Evolutionary conservation across 106 monocot species (phyloP), one percentile per base, ranked within the genome.

Genomic region (Acanthochlamys bracteata): DNA sequence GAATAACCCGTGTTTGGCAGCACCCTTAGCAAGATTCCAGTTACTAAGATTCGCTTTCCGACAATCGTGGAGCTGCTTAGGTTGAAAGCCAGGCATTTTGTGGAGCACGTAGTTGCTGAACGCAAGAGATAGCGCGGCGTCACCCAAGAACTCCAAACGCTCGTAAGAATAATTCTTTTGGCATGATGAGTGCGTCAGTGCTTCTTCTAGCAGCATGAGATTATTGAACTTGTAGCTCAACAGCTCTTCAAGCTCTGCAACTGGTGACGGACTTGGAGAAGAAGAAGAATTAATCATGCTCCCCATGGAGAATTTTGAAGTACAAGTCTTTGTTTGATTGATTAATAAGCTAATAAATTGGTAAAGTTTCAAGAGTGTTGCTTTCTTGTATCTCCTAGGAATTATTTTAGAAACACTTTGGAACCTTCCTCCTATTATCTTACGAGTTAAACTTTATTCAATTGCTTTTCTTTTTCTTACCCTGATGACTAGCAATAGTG

Each of bases 71-170:
- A 33, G 6, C 33, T 33, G 6, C 33, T 33, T 33, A 76, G 61
- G n/a, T n/a, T n/a, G n/a, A 24, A 55, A 16, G 24, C 15, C 40
- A 40, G 57, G 70, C 64, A 73, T 69, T 15, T 58, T 65, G 43
- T 76, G 64, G 69, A 11, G 69, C 60, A 82, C 53, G 63, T 66
- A 66, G 55, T 70, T 73, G 62, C 77, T 62, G 55, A 82, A 17
- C 12, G 70, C 77, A 39, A 78, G 73, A 51, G 33, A 11, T 39
- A 77, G 77, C 14, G 53, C 77, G 14, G 77, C 66, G 56, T 82
- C 77, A 4, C 82, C 82, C 26, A 82, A n/a, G 63, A 74, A 78
- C 71, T 82, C 77, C 39, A 82, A 64, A 39, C 77, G 69, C 77
- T 74, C 70, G 71, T 82, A 82, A 16, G 73, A 66, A 3, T 22